Conservation (phyloP, 768 basidiomycete genomes). For the Lactifluus hygrophoroides region DNA sequence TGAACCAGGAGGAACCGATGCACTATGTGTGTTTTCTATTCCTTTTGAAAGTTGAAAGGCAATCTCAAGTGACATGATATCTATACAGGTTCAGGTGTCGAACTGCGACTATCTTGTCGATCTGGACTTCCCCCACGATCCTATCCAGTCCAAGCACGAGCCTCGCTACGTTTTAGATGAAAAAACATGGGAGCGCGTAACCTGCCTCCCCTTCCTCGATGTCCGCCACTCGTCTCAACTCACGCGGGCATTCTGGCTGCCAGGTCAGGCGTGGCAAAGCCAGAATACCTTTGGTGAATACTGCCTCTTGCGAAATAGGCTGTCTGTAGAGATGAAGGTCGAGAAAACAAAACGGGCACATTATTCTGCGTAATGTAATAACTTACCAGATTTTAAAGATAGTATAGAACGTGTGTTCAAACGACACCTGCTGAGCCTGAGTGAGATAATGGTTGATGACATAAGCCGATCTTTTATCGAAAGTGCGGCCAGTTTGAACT, state of each 20-base stretch:
- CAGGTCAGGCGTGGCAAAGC: conserved; percentile 57
- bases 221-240: conserved; percentile 59
- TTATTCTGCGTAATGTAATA: background rate
- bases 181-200: conserved; percentile 71
- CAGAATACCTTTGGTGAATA: conserved; percentile 83
- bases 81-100: conserved; percentile 50
- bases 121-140: conserved; percentile 73
- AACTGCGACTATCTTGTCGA: conserved; percentile 89
- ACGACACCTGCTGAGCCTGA: too few relatives aligned
- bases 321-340: conserved; percentile 26
- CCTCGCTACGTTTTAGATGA: conserved; percentile 70
- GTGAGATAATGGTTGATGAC: conserved; percentile 2
- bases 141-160: conserved; percentile 47
- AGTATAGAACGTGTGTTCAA: too few relatives aligned
- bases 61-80: background rate
- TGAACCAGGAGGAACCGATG: conserved; percentile 69
- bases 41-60: background rate
- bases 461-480: conserved; percentile 8
- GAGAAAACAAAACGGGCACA: background rate
- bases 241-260: conserved; percentile 75
- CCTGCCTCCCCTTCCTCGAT: conserved; percentile 80
- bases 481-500: background rate
- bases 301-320: conserved; percentile 69
- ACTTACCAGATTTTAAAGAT: too few relatives aligned
- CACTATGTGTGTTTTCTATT: conserved; percentile 60